Base-by-base conservation (phyloP, 2,329 filamentous ascomycete species). In the Capronia americana region DNA sequence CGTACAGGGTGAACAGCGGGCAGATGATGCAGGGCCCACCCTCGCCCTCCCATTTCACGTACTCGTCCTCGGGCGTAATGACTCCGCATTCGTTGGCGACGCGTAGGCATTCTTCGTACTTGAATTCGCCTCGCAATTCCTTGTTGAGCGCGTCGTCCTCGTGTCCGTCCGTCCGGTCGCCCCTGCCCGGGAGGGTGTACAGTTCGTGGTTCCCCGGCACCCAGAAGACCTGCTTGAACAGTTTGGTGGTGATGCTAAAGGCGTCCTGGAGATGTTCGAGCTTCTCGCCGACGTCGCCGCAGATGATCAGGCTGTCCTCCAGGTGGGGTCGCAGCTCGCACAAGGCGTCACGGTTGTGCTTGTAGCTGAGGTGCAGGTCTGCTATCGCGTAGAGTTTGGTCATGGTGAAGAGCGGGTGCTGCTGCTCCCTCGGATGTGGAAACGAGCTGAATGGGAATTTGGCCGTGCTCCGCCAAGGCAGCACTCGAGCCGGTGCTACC, bases 1-100 rank as follows among this genome's bases (percentile, higher is more conserved):
- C 85, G 77, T 87, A 87, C 14, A 87, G 77, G 0, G 85, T 86
- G 77, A 87, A 87, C 57, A 86, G 80, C 34, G 83, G 85, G 34
- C 82, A 84, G 48, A 87, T 80, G 44, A 87, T 66, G 5, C 77
- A 82, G 4, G 81, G 81, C 3, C 78, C 78, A 24, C 81, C 82
- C 7, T 80, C 79, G n/a, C 83, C 84, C 4, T 85, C 79, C 85
- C 85, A 87, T 24, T 80, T 75, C 38, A 79, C 77, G 70, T 79
- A 87, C 4, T 84, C 82, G 72, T 87, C 85, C 71, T 87, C 85
- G 11, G 85, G 85, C 5, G 85, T 87, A 64, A 81, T 75, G 14
- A 87, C 81, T 41, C 84, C 84, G 73, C 80, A 81, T 54, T 80
- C 76, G 10, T 82, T 81, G 26, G 85, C 85, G 3, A 84, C 73